These are phyloP conservation scores for Onygenales sp. DNA, from an alignment of 2,329 filamentous ascomycete species.

Conservation along the genomic window DNA sequence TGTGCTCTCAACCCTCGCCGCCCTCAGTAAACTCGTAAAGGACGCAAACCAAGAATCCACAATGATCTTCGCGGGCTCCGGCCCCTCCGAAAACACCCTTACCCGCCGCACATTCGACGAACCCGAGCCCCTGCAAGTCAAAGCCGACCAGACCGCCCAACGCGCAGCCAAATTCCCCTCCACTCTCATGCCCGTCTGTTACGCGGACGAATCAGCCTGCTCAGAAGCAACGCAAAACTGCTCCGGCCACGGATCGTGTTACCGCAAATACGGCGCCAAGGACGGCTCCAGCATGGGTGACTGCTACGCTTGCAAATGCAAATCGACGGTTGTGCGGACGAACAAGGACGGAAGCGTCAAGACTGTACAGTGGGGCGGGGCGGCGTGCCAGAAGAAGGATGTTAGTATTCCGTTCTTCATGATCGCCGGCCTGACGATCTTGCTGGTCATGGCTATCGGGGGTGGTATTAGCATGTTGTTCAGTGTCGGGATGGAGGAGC, in stretches of 20 bases:
- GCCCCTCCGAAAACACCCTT: slow-evolving; percentile 8
- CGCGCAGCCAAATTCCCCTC: slow-evolving; percentile 28
- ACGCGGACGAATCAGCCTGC: slow-evolving; percentile 60
- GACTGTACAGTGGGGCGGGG: slow-evolving; percentile 70
- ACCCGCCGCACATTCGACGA: slow-evolving; percentile 3
- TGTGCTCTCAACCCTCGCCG: slow-evolving; percentile 18
- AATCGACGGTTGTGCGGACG: slow-evolving; percentile 43
- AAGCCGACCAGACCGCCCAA: slow-evolving; percentile 16
- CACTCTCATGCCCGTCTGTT: slow-evolving; percentile 62
- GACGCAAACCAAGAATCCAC: slow-evolving; percentile 48
- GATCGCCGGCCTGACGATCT: slow-evolving; percentile 63
- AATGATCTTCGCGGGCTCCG: slow-evolving; percentile 45
- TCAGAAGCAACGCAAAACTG: slow-evolving; percentile 63
- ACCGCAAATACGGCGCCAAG: slow-evolving; percentile 51
- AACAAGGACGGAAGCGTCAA: slow-evolving; percentile 44
- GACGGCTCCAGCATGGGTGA: slow-evolving; percentile 29
- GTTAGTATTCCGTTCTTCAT: slow-evolving; percentile 84
- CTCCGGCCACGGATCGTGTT: slow-evolving; percentile 71
- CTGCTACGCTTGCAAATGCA: slow-evolving; percentile 76
- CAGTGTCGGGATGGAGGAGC: slow-evolving; percentile 72
- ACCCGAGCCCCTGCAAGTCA: slow-evolving; percentile 26
- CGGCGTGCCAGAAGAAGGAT: slow-evolving; percentile 84
- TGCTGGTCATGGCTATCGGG: slow-evolving; percentile 57
- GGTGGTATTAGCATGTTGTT: slow-evolving; percentile 71
- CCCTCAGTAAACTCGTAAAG: slow-evolving; percentile 40